A percentile compares a stretch with the other conserved stretches of the same genome.
Evolutionary conservation across 2,329 filamentous ascomycete species (phyloP).

Genomic region (Uncinocarpus reesii): DNA sequence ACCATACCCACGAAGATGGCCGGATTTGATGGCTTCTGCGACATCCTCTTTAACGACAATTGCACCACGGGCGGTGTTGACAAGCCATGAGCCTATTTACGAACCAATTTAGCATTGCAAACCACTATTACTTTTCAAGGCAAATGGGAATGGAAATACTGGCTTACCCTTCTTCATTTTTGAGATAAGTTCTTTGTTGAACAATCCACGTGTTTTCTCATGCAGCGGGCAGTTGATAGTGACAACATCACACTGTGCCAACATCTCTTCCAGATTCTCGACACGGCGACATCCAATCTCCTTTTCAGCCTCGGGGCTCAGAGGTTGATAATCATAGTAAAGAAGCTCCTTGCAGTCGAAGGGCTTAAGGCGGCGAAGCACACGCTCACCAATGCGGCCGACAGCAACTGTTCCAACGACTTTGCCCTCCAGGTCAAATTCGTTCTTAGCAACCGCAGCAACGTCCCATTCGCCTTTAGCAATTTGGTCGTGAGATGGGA

Average conservation of each 20-base stretch:
- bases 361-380: constrained; percentile 85
- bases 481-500: constrained; percentile 92
- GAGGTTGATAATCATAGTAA: constrained; percentile 98
- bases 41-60: constrained; percentile 99
- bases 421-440: constrained; percentile 96
- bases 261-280: constrained; percentile 80
- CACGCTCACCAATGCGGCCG: constrained; percentile 95
- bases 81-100: constrained; percentile 68
- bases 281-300: constrained; percentile 93
- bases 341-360: constrained; percentile 99
- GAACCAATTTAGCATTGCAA: constrained; percentile 1
- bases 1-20: constrained; percentile 53
- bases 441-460: constrained; percentile 91
- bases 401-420: constrained; percentile 95
- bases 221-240: constrained; percentile 99
- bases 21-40: constrained; percentile 79
- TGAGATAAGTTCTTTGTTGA: constrained; percentile 95
- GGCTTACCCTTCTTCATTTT: constrained; percentile 93
- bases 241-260: constrained; percentile 88
- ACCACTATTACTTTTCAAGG: not conserved
- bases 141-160: not conserved
- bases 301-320: constrained; percentile 72
- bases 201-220: constrained; percentile 91
- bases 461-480: constrained; percentile 87
- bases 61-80: constrained; percentile 97